Percentiles rank a stretch among this genome's conserved stretches.
phyloP scores from a whole-genome alignment of 441 rosid species.

The Gossypium lobatum region DNA sequence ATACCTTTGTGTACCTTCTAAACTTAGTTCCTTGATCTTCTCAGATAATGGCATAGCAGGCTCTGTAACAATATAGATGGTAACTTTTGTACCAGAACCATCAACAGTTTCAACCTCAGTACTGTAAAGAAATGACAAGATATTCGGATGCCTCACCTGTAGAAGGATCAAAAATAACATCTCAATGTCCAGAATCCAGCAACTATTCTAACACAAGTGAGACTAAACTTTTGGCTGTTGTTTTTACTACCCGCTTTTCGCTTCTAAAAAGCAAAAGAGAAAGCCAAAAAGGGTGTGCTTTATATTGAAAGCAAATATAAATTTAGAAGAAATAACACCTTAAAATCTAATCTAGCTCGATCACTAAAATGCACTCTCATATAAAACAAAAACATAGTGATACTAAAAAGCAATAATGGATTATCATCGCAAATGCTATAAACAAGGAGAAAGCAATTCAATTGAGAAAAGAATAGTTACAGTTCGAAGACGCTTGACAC shows the following conservation, averaged over 20 bases:
- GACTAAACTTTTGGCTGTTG: background rate
- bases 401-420: background rate
- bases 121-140: conserved; percentile 87
- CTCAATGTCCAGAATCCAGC: conserved; percentile 2
- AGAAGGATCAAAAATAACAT: conserved; percentile 11
- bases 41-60: conserved; percentile 90
- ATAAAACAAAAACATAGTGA: background rate
- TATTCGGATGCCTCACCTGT: conserved; percentile 98
- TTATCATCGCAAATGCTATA: background rate
- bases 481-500: conserved; percentile 96
- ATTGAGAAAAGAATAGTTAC: conserved; percentile 33
- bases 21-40: conserved; percentile 88
- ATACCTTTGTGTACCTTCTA: conserved; percentile 90
- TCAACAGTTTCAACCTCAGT: conserved; percentile 81
- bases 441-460: background rate
- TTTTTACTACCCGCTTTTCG: background rate
- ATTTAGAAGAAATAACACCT: background rate
- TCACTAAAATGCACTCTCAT: background rate
- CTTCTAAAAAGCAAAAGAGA: background rate
- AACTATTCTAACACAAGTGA: background rate
- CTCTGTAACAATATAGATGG: conserved; percentile 92
- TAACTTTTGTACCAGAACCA: conserved; percentile 60
- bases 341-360: background rate
- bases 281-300: background rate
- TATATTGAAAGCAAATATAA: background rate